Conservation (phyloP, 108 stramenopile species). For the Nitzschia sp. region DNA sequence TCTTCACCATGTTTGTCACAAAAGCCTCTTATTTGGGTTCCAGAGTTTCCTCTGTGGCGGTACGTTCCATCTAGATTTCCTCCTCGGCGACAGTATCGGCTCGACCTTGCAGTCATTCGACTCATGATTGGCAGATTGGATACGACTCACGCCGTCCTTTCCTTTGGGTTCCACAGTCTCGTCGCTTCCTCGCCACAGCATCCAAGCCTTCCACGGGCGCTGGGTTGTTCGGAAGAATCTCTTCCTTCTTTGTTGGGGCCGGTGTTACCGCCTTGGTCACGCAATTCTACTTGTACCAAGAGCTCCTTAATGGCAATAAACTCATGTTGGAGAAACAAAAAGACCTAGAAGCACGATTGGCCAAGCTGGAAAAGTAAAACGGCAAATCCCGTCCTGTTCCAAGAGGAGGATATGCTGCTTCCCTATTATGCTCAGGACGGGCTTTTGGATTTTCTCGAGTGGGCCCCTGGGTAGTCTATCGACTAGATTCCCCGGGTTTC, state of each 20-base stretch:
- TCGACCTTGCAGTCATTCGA: no score
- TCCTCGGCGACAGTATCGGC: neutral
- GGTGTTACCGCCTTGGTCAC: conserved; percentile 70
- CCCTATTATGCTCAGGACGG: neutral
- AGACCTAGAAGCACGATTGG: conserved; percentile 70
- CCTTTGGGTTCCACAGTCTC: neutral
- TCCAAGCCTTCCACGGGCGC: conserved; percentile 20
- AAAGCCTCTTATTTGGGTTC: neutral
- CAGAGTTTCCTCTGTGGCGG: conserved; percentile 1
- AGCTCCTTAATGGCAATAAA: conserved; percentile 67
- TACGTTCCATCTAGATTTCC: neutral
- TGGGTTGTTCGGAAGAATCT: conserved; percentile 42
- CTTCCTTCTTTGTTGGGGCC: conserved; percentile 76
- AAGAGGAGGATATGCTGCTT: neutral
- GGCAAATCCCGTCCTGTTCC: neutral
- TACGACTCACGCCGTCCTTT: no score
- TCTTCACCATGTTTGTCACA: neutral
- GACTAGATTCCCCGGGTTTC: neutral
- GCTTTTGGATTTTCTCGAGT: no score
- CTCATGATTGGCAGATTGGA: no score
- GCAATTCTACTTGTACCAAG: conserved; percentile 75
- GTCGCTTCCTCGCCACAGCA: conserved; percentile 8
- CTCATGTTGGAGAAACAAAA: conserved; percentile 69
- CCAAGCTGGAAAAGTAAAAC: conserved; percentile 56
- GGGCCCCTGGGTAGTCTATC: no score